A percentile compares a stretch with the other conserved stretches of the same genome.
Conservation (phyloP, 2,329 filamentous ascomycete species). For the Rutstroemia sp. region DNA sequence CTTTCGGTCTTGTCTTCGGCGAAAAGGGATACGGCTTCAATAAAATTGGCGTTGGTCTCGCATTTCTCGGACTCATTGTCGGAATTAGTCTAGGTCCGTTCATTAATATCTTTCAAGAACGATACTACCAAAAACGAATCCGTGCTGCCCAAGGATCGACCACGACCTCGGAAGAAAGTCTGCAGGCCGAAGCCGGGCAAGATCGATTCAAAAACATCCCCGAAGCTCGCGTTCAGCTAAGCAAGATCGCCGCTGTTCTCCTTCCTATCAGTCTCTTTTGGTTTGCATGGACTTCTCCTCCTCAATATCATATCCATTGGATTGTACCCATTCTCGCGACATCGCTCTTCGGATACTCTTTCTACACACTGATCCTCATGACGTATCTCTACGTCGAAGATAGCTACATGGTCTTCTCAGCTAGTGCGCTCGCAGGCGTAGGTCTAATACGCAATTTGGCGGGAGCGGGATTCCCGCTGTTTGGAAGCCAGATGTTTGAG, state of each 20-base stretch:
- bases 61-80: constrained; percentile 31
- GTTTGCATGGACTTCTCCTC: constrained; percentile 32
- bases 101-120: constrained; percentile 33
- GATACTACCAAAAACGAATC: constrained; percentile 34
- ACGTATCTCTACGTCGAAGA: constrained; percentile 42
- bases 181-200: not conserved
- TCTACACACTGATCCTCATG: constrained; percentile 43
- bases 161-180: not conserved
- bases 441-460: constrained; percentile 33
- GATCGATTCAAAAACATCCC: constrained; percentile 30
- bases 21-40: constrained; percentile 36
- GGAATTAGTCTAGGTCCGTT: constrained; percentile 35
- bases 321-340: constrained; percentile 43
- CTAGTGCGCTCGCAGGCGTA: constrained; percentile 36
- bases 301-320: constrained; percentile 19
- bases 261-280: constrained; percentile 31
- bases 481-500: constrained; percentile 31
- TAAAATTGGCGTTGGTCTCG: constrained; percentile 34
- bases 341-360: constrained; percentile 42
- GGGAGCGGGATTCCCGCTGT: constrained; percentile 34
- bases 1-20: constrained; percentile 40
- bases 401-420: constrained; percentile 37
- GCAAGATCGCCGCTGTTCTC: constrained; percentile 33
- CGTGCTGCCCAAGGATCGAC: constrained; percentile 23
- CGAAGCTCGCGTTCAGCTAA: constrained; percentile 36